Evolutionary conservation across 2,329 filamentous ascomycete genomes (phyloP), one percentile per base, ranked within the genome.

Genomic region (Fusarium denticulatum): DNA sequence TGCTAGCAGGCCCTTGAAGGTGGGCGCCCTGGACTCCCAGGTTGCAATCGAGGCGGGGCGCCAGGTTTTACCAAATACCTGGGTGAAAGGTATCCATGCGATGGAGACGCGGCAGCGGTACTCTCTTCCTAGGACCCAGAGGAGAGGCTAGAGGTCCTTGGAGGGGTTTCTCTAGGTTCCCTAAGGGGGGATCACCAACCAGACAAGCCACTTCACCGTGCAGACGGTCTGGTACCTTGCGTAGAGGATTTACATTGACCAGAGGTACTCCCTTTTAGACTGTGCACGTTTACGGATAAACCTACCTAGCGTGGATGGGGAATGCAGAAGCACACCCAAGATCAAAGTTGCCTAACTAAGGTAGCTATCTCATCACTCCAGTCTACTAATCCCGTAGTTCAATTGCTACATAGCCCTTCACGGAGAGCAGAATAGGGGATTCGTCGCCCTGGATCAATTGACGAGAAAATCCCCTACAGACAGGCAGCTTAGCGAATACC

Each of bases 1-100:
- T 74, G 67, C 70, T 73, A 67, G 60, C 65, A 71, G 55, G 64
- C 70, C 67, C 64, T 66, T 58, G 58, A 60, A 57, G 68, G 68
- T 67, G 69, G 68, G 63, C 34, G 61, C 61, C 68, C 64, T 67
- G 63, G 55, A 39, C 49, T 53, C 49, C 67, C 34, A 69, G 58
- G 66, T 69, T 69, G 36, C 66, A 60, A 69, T 69, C 56, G 49
- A 66, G 67, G 71, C 70, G 70, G 71, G 71, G 71, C 71, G 71
- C 70, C 66, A 71, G 71, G 70, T 73, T 67, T 56, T 67, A 73
- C 71, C 71, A 73, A 73, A 65, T 73, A 73, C 71, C 61, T 73
- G 71, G 71, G 71, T 71, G 59, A 59, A 34, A 73, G 66, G 71
- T 73, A 73, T 66, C 71, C 70, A 67, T 73, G 61, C 60, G 62